Evolutionary conservation across 1,284 basidiomycete species (phyloP).

Genomic region (Ganoderma resinaceum): DNA sequence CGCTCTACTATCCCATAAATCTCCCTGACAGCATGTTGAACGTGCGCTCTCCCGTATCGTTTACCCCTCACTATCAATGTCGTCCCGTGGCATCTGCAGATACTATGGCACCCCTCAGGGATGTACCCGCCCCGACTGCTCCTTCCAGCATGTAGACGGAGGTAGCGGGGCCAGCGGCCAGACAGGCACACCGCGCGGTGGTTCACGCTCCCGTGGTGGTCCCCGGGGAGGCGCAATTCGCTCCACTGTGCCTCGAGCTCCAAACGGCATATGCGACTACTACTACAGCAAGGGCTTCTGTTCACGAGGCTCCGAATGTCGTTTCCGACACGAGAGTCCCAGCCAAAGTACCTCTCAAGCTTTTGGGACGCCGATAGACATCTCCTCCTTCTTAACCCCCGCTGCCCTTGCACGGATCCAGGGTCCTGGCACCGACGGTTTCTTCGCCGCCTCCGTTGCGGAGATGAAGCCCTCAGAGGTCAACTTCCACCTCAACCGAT

Average conservation of each 20-base stretch:
- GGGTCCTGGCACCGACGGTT: conserved; percentile 36
- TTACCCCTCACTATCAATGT: conserved; percentile 13
- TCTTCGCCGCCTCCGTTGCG: conserved; percentile 40
- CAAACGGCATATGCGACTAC: conserved; percentile 53
- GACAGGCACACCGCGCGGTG: neutral
- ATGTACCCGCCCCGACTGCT: conserved; percentile 30
- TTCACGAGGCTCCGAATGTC: conserved; percentile 53
- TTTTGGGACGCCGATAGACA: conserved; percentile 3
- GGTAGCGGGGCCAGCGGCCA: neutral
- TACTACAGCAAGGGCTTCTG: conserved; percentile 61
- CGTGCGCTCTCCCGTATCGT: neutral
- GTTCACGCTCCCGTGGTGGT: neutral
- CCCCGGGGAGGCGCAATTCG: neutral
- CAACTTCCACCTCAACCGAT: conserved; percentile 54
- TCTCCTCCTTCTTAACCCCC: conserved; percentile 52
- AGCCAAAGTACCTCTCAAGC: conserved; percentile 9
- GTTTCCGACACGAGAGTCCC: conserved; percentile 47
- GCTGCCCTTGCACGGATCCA: conserved; percentile 50
- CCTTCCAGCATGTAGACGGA: conserved; percentile 27
- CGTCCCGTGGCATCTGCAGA: conserved; percentile 23
- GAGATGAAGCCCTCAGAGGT: conserved; percentile 51
- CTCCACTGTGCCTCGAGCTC: conserved; percentile 28
- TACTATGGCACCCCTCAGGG: conserved; percentile 35
- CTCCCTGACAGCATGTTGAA: neutral
- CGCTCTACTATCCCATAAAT: conserved; percentile 6